Evolutionary conservation across 108 stramenopile genomes (phyloP).

Genomic region (Nitzschia sp.): DNA sequence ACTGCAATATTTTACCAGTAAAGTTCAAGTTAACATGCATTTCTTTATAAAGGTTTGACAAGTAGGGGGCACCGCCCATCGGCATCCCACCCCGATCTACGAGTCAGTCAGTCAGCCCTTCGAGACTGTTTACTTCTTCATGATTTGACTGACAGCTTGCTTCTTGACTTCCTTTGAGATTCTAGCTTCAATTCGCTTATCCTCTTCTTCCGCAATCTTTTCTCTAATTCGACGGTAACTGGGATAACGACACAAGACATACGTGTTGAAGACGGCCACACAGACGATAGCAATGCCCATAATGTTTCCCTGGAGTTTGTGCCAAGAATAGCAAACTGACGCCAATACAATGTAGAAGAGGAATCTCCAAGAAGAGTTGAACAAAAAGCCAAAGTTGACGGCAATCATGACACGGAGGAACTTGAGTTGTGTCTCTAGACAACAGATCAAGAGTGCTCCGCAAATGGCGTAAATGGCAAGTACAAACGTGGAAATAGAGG

Average conservation of each 20-base stretch:
- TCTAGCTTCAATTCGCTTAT: constrained; percentile 83
- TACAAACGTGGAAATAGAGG: constrained; percentile 60
- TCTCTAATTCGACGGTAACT: constrained; percentile 80
- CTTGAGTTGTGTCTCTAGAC: constrained; percentile 88
- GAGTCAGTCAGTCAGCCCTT: no score
- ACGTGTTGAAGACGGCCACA: constrained; percentile 77
- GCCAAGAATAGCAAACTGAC: constrained; percentile 66
- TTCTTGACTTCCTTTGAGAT: constrained; percentile 80
- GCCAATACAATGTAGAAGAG: constrained; percentile 79
- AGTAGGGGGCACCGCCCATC: no score
- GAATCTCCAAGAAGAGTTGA: constrained; percentile 70
- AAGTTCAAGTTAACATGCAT: no score
- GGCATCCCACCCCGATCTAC: no score
- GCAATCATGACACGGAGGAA: constrained; percentile 85
- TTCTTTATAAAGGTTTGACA: no score
- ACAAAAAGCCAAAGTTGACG: constrained; percentile 87
- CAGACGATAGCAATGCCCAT: constrained; percentile 43
- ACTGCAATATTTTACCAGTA: no score
- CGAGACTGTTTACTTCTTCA: constrained; percentile 15
- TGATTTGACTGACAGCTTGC: constrained; percentile 69
- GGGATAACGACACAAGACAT: constrained; percentile 79
- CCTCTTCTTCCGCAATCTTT: constrained; percentile 86
- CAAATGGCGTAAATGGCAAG: constrained; percentile 75
- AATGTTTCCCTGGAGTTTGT: constrained; percentile 55
- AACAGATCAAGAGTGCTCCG: constrained; percentile 81